Base-by-base conservation (phyloP, 306 rosid species). In the Cicer pinnatifidum region DNA sequence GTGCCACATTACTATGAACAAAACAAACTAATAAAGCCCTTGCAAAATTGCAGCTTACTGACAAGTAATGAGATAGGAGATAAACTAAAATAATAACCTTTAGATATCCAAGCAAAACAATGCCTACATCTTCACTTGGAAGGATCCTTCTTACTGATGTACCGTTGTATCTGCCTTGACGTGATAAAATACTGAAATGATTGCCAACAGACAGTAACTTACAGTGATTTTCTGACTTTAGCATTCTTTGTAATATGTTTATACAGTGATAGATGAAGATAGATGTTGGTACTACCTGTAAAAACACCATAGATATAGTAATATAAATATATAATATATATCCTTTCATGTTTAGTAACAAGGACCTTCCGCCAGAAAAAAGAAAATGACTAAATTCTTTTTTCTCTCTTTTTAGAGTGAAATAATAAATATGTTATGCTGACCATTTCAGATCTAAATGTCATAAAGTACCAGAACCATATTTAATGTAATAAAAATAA, bases 91-190 rank as follows among this genome's bases (percentile, higher is more conserved):
- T 37, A 81, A 20, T 68, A 69, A 93, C 98, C 96, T 88, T 87
- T 71, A 94, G 79, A 83, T 75, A 75, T 65, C 98, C 97, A 58
- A 91, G 82, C 86, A 94, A 82, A 73, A 80, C 59, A 72, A 88
- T 16, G 75, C 92, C 95, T 52, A 89, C 64, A 59, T 89, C 90
- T 75, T 84, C 76, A 75, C 96, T 87, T 71, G 83, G 76, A 82
- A 88, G 67, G 65, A 84, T 71, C 84, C 85, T 88, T 79, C 88
- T 87, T 20, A 78, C 50, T 17, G 91, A 82, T 68, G 38, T 84
- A 54, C 71, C 77, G 74, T 73, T 70, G 69, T 78, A 72, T 83
- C 80, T 86, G 69, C 80, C 85, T 77, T 77, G 85, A 81, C 73
- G 80, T 7, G 86, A 71, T 59, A 76, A 76, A 76, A 71, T 69